These are phyloP conservation scores for Cyamopsis tetragonoloba DNA, from an alignment of 306 rosid genomes.

Conservation along the genomic window DNA sequence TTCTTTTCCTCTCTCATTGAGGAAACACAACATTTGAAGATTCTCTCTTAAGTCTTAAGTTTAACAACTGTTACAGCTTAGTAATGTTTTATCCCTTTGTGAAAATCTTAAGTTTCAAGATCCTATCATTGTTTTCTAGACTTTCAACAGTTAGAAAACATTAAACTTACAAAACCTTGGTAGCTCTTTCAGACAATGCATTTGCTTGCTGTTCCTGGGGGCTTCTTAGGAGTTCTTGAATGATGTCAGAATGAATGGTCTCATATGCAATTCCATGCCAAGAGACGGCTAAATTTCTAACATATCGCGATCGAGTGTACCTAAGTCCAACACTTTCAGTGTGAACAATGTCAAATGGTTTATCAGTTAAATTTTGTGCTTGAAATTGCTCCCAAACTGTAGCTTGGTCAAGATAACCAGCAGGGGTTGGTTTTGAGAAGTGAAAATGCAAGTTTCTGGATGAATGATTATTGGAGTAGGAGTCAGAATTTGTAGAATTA, in stretches of 20 bases:
- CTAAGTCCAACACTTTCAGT: slow-evolving; percentile 65
- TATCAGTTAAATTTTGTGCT: slow-evolving; percentile 46
- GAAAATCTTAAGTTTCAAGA: no score
- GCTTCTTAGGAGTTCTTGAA: slow-evolving; percentile 44
- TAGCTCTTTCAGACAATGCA: slow-evolving; percentile 42
- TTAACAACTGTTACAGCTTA: no score
- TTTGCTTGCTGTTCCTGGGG: slow-evolving; percentile 44
- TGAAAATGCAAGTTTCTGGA: slow-evolving; percentile 43
- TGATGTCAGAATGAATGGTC: slow-evolving; percentile 42
- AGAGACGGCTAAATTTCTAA: slow-evolving; percentile 47
- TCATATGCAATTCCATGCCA: slow-evolving; percentile 69
- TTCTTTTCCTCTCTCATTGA: no score
- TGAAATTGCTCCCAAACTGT: slow-evolving; percentile 59
- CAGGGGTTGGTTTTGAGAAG: slow-evolving; percentile 63
- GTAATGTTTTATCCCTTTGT: no score
- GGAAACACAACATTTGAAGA: no score
- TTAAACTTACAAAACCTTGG: no score
- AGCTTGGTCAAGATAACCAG: slow-evolving; percentile 65
- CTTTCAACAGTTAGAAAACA: no score
- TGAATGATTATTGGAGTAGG: slow-evolving; percentile 22
- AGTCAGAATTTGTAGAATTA: slow-evolving; percentile 30
- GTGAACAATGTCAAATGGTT: slow-evolving; percentile 60
- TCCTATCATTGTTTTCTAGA: no score
- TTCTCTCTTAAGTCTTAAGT: no score
- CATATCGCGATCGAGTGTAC: slow-evolving; percentile 45